These are phyloP conservation scores for Epichloe aotearoae DNA, from an alignment of 2,329 filamentous ascomycete species.

Conservation along the genomic window DNA sequence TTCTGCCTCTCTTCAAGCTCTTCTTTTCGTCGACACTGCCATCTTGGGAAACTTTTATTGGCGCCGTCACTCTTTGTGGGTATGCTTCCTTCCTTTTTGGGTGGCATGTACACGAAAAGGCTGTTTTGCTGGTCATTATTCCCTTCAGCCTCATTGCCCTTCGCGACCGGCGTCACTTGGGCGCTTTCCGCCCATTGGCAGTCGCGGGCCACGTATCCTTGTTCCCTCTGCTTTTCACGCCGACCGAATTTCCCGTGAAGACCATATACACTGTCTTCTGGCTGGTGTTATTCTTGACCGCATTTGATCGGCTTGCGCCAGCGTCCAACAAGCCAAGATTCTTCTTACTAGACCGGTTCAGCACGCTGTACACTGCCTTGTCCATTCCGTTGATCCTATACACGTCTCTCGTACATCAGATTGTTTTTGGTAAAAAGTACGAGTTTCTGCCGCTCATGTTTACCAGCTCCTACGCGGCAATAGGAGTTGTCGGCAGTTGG, in stretches of 20 bases:
- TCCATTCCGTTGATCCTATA: constrained; percentile 84
- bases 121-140: constrained; percentile 83
- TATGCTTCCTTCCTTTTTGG: constrained; percentile 96
- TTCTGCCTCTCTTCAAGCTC: constrained; percentile 67
- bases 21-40: constrained; percentile 47
- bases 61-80: constrained; percentile 79
- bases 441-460: constrained; percentile 97
- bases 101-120: constrained; percentile 98
- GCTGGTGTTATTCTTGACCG: constrained; percentile 73
- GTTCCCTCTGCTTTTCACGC: constrained; percentile 86
- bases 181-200: constrained; percentile 81
- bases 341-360: constrained; percentile 85
- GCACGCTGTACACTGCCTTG: constrained; percentile 75
- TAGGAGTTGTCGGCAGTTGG: constrained; percentile 96
- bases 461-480: constrained; percentile 82
- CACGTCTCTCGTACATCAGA: constrained; percentile 67
- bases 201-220: constrained; percentile 91
- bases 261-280: constrained; percentile 85
- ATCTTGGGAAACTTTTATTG: constrained; percentile 81
- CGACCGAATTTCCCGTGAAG: constrained; percentile 88
- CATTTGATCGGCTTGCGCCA: constrained; percentile 78
- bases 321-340: constrained; percentile 68
- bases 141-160: constrained; percentile 89
- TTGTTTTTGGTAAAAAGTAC: constrained; percentile 72
- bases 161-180: constrained; percentile 77